Evolutionary conservation across 805 yeast species (phyloP).

Genomic region (Lipomyces sp.): DNA sequence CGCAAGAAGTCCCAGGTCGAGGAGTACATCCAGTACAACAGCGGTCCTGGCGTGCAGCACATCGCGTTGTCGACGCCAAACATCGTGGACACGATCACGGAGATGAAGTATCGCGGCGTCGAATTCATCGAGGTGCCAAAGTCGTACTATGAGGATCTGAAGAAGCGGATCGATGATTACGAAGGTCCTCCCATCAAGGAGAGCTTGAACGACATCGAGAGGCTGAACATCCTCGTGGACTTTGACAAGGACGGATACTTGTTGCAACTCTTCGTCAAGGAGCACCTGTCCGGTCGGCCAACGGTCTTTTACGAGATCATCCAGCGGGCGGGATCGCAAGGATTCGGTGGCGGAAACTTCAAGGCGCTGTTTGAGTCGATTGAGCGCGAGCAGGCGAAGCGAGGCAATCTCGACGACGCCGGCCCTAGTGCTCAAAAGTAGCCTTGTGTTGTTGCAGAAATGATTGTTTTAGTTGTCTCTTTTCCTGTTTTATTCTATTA

Average conservation of each 20-base stretch:
- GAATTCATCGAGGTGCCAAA: slow-evolving; percentile 63
- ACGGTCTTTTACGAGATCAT: slow-evolving; percentile 78
- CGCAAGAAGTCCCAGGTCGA: slow-evolving; percentile 70
- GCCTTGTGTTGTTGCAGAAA: too few relatives aligned
- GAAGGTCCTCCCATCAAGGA: slow-evolving; percentile 48
- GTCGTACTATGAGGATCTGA: slow-evolving; percentile 54
- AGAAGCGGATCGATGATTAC: slow-evolving; percentile 43
- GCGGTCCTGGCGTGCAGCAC: slow-evolving; percentile 85
- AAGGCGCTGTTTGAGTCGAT: slow-evolving; percentile 75
- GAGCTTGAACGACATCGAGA: slow-evolving; percentile 47
- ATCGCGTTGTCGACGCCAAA: slow-evolving; percentile 64
- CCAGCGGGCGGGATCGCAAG: slow-evolving; percentile 74
- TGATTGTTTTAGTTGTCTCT: too few relatives aligned
- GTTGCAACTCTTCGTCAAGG: slow-evolving; percentile 70
- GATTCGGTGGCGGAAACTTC: slow-evolving; percentile 88
- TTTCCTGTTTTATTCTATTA: too few relatives aligned
- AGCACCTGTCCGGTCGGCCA: slow-evolving; percentile 51
- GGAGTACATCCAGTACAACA: slow-evolving; percentile 69
- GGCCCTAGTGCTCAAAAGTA: background rate
- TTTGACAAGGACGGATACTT: slow-evolving; percentile 65
- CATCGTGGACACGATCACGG: slow-evolving; percentile 54
- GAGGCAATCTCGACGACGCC: slow-evolving; percentile 53
- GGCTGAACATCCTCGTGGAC: slow-evolving; percentile 61
- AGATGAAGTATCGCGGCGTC: slow-evolving; percentile 59
- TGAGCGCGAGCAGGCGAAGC: slow-evolving; percentile 66